Percentiles rank a stretch among this genome's conserved stretches.
Conservation (phyloP, 495 filamentous ascomycete species). For the Terfezia claveryi region DNA sequence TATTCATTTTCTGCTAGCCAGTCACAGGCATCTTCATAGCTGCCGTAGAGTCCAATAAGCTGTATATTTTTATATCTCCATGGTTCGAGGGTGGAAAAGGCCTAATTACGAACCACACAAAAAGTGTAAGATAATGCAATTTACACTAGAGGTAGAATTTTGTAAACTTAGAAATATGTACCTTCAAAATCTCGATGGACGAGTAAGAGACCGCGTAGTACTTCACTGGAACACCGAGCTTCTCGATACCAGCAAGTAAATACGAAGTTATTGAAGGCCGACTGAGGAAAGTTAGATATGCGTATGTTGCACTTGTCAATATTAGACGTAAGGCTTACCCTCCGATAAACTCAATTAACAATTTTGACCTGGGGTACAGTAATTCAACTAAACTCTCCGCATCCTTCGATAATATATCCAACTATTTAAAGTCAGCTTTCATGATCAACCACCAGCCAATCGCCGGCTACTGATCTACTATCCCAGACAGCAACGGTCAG, state of each 20-base stretch:
- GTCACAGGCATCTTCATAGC: neutral
- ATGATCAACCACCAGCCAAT: too few species aligned
- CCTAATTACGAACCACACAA: neutral
- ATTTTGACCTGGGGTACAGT: neutral
- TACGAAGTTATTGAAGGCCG: neutral
- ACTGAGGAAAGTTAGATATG: neutral
- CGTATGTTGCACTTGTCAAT: neutral
- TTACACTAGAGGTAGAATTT: too few species aligned
- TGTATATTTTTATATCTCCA: neutral
- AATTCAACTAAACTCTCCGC: neutral
- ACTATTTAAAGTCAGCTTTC: neutral
- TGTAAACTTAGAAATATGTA: too few species aligned
- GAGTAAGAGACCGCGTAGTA: neutral
- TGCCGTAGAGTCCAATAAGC: neutral
- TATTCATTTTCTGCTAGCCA: neutral
- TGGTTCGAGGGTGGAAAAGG: neutral
- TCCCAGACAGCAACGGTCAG: too few species aligned
- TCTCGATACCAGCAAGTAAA: neutral
- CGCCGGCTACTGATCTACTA: too few species aligned
- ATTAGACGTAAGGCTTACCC: neutral
- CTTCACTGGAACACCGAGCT: neutral
- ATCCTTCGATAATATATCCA: neutral
- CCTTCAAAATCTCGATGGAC: neutral
- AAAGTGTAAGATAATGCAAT: too few species aligned
- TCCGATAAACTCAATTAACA: neutral